phyloP scores from a whole-genome alignment of 139 green algal genomes.

The Tetradesmus lagerheimii region DNA sequence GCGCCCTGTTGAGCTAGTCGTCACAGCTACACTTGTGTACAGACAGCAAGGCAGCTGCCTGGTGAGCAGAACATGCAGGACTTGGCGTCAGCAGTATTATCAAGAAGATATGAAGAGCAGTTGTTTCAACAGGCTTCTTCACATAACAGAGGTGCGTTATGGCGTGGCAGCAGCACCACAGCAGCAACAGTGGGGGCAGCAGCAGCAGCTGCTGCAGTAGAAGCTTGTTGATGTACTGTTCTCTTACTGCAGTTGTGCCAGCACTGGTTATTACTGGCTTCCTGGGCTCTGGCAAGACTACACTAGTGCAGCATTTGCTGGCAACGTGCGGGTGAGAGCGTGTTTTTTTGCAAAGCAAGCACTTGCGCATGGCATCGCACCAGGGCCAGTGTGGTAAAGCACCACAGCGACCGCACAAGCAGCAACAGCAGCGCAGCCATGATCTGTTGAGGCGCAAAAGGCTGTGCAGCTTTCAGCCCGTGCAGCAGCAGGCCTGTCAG shows the following conservation, averaged over 20 bases:
- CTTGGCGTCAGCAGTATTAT: neutral
- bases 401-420: too few relatives aligned
- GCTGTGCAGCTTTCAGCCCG: too few relatives aligned
- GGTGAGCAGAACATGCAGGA: neutral
- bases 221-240: neutral
- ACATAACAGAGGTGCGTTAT: neutral
- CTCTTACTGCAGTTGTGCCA: slow-evolving; percentile 54
- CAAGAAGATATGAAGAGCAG: slow-evolving; percentile 17
- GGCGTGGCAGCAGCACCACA: neutral
- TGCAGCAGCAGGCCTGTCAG: too few relatives aligned
- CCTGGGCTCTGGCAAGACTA: slow-evolving; percentile 71
- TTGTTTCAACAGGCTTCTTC: neutral
- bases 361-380: neutral
- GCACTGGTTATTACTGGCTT: slow-evolving; percentile 67
- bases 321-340: neutral
- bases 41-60: neutral
- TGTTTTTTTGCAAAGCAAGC: neutral
- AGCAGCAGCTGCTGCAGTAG: neutral
- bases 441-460: too few relatives aligned
- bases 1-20: too few relatives aligned
- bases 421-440: too few relatives aligned
- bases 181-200: slow-evolving; percentile 17
- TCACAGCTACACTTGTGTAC: neutral
- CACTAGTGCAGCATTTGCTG: slow-evolving; percentile 65
- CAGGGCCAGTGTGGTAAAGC: too few relatives aligned